Conservation (phyloP, 768 basidiomycete genomes). For the Candolleomyces eurysporus region DNA sequence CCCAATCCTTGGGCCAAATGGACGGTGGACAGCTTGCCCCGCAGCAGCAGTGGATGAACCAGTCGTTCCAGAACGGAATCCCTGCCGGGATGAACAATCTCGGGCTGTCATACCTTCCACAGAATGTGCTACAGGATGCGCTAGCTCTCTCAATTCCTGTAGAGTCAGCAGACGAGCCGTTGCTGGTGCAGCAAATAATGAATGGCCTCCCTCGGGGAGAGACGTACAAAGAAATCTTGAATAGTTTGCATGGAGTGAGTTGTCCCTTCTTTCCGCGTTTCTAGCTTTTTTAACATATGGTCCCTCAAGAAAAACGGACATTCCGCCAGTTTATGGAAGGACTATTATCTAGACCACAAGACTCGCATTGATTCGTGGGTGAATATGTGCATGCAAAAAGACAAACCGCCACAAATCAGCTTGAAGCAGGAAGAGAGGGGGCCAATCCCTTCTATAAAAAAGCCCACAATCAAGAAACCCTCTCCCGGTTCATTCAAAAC, state of each 20-base stretch:
- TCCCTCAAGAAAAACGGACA: conserved; percentile 43
- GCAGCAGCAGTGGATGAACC: conserved; percentile 34
- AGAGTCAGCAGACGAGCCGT: conserved; percentile 54
- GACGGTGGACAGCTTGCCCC: conserved; percentile 11
- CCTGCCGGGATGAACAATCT: conserved; percentile 29
- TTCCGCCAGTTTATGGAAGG: conserved; percentile 70
- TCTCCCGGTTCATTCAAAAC: conserved; percentile 10
- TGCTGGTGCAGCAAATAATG: conserved; percentile 51
- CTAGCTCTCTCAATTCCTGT: conserved; percentile 52
- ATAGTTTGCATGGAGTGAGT: conserved; percentile 63
- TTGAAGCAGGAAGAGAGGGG: conserved; percentile 6
- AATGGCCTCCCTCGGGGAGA: conserved; percentile 38
- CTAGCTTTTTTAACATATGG: conserved; percentile 14
- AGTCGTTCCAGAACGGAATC: conserved; percentile 30
- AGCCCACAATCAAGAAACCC: conserved; percentile 16
- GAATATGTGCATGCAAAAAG: conserved; percentile 30
- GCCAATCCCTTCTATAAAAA: conserved; percentile 6
- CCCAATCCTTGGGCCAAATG: background rate
- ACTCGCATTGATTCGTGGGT: conserved; percentile 54
- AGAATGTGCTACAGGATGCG: conserved; percentile 57
- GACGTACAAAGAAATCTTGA: conserved; percentile 66
- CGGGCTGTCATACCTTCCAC: conserved; percentile 43
- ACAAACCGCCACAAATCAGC: conserved; percentile 13
- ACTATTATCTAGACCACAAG: conserved; percentile 74
- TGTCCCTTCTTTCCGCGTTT: conserved; percentile 1